Base-by-base conservation (phyloP, 2,329 filamentous ascomycete species). In the Fusarium kyushuense region DNA sequence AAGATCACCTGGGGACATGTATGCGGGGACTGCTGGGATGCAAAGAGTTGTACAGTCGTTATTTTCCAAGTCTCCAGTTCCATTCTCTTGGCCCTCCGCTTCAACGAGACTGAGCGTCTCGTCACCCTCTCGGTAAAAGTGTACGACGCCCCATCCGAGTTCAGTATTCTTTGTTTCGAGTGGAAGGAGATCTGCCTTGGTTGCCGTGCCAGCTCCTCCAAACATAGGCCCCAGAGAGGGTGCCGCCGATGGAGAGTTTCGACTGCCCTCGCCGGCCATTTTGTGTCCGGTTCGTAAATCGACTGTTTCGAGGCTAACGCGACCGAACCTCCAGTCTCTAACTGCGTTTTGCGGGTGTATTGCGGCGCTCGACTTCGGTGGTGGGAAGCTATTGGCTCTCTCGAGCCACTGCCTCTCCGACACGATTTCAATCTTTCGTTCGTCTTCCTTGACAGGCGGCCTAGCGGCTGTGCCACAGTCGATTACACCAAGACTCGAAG, bases 11-110 rank as follows among this genome's bases (percentile, higher is more conserved):
- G 94, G 92, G 10, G 93, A 93, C 82, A 98, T 91, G 78, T 97
- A 98, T 30, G 92, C 96, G 9, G 96, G 96, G 16, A 99, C 95
- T 7, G 95, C 94, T 29, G 97, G 89, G 67, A 99, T 95, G 78
- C 96, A 98, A 17, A 99, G 80, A 1, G 93, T 97, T 4, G 92
- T 96, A 77, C 92, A 96, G 60, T 93, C 89, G 32, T 89, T 86
- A n/a, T 84, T 77, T 8, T 63, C 60, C 7, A 46, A 54, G 4
- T 60, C 72, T 41, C 73, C 67, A 29, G 73, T 73, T n/a, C 68
- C 75, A 23, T 64, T 58, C 51, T 77, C 78, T 38, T 70, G 70
- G 6, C 45, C 76, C 60, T 68, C 75, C 36, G 67, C 62, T 64
- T 58, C 58, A 17, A 58, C 59, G 68, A 93, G 80, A 14, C 83